Evolutionary conservation across 306 rosid genomes (phyloP).

Genomic region (Prunus campanulata): DNA sequence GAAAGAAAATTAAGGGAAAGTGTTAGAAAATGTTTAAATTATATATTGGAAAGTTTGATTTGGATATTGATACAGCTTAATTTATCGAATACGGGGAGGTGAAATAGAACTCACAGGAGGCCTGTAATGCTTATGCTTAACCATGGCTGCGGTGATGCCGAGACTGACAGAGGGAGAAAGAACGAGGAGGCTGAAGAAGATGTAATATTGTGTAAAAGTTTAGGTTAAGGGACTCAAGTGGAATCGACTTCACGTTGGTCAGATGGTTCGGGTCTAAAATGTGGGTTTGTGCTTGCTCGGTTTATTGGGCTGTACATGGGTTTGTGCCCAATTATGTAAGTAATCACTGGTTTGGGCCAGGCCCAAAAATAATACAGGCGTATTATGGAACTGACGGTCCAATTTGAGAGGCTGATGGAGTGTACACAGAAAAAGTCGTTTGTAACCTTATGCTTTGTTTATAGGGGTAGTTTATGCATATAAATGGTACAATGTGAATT

Average conservation of each 20-base stretch:
- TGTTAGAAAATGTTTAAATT: neutral
- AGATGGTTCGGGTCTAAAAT: neutral
- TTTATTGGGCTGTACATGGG: too few relatives aligned
- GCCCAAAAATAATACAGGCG: too few relatives aligned
- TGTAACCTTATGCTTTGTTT: too few relatives aligned
- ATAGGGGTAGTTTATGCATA: too few relatives aligned
- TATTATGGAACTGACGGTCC: too few relatives aligned
- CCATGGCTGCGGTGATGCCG: conserved; percentile 28
- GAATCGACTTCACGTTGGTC: neutral
- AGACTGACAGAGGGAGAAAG: neutral
- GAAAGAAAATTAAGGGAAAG: neutral
- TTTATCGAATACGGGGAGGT: neutral
- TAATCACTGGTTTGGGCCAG: neutral
- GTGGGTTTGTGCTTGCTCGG: neutral
- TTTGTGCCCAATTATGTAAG: neutral
- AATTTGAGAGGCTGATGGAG: too few relatives aligned
- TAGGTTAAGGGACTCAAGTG: conserved; percentile 20
- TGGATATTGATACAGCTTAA: neutral
- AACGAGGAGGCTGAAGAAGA: neutral
- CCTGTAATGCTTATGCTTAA: conserved; percentile 54
- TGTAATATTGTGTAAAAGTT: too few relatives aligned
- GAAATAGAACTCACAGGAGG: conserved; percentile 52
- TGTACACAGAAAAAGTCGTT: too few relatives aligned
- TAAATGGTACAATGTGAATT: too few relatives aligned
- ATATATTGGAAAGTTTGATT: neutral